Percentiles rank a stretch among this genome's conserved stretches.
Conservation (phyloP, 371 early-diverging fungal genomes). For the Thermomucor indicae-seudaticae region DNA sequence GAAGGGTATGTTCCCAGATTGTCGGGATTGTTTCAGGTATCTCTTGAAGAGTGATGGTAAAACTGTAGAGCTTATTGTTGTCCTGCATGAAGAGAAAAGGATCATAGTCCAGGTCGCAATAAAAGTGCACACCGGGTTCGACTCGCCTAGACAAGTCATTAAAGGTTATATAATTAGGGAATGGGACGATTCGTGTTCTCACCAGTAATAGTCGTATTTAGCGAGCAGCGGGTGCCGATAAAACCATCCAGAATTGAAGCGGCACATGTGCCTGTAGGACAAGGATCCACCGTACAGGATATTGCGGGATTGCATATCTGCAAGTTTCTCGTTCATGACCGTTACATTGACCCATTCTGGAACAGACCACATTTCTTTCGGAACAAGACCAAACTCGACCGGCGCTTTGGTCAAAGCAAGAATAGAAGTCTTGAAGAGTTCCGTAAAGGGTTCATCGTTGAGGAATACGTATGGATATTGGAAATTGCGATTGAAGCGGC, state of each 20-base stretch:
- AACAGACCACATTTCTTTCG: conserved; percentile 64
- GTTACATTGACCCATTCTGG: conserved; percentile 65
- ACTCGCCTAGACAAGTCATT: conserved; percentile 72
- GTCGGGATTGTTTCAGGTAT: conserved; percentile 80
- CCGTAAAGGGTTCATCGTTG: conserved; percentile 79
- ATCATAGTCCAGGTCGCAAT: conserved; percentile 88
- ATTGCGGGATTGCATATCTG: conserved; percentile 51
- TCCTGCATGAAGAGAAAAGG: conserved; percentile 81
- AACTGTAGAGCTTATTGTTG: conserved; percentile 78
- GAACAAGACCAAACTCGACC: conserved; percentile 62
- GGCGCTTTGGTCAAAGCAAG: conserved; percentile 61
- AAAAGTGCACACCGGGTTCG: conserved; percentile 89
- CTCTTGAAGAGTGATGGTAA: conserved; percentile 81
- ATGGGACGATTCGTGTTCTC: conserved; percentile 23
- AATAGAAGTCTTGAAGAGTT: conserved; percentile 59
- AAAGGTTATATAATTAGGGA: neutral
- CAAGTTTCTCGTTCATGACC: conserved; percentile 46
- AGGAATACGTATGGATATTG: conserved; percentile 91
- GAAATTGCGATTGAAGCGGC: conserved; percentile 78
- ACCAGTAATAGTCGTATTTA: conserved; percentile 93
- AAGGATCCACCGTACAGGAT: conserved; percentile 65
- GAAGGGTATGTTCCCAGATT: conserved; percentile 71
- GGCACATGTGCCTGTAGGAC: conserved; percentile 42
- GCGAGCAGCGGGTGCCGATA: conserved; percentile 79
- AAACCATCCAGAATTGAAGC: conserved; percentile 87